Evolutionary conservation across 169 alveolate genomes (phyloP), one percentile per base, ranked within the genome.

Genomic region (Plasmodium adleri): DNA sequence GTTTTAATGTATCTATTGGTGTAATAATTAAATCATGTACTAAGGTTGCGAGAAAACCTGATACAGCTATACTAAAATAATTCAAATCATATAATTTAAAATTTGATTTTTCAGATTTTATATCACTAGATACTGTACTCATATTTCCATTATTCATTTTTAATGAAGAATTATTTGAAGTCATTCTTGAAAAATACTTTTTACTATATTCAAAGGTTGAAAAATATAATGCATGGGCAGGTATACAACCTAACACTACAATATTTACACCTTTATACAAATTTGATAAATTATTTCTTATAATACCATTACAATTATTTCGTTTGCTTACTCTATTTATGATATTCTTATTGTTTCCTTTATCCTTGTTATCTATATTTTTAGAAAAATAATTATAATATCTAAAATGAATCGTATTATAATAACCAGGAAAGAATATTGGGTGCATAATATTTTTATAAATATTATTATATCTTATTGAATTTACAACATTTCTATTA

Each of bases 201-300:
- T 68, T 76, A 68, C 80, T 56, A 28, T 58, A 80, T 47, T 80
- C 90, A 78, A 70, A 70, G 45, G 91, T 60, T 22, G 91, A 85
- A 88, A 98, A 98, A 93, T 95, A 96, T 13, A 98, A 78, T 43
- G 99, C 99, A 88, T 98, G 99, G n/a, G 99, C 99, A 2, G 99
- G 99, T 83, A 98, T 93, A 88, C 99, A 97, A 4, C 99, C 99
- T 43, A 95, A 88, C n/a, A 98, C 97, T 32, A 97, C 98, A 10
- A 97, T 99, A 17, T 96, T 91, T 60, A 95, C 97, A 43, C 99
- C 99, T 72, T 97, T 95, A 92, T 95, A 97, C 72, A 93, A 94
- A 72, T 93, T 62, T 32, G 88, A 13, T 22, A 94, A 59, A 56
- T 97, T 97, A 63, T 92, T 93, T 68, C 93, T 88, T 70, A 87